Conservation (phyloP, 495 filamentous ascomycete genomes). For the Neurospora terricola region DNA sequence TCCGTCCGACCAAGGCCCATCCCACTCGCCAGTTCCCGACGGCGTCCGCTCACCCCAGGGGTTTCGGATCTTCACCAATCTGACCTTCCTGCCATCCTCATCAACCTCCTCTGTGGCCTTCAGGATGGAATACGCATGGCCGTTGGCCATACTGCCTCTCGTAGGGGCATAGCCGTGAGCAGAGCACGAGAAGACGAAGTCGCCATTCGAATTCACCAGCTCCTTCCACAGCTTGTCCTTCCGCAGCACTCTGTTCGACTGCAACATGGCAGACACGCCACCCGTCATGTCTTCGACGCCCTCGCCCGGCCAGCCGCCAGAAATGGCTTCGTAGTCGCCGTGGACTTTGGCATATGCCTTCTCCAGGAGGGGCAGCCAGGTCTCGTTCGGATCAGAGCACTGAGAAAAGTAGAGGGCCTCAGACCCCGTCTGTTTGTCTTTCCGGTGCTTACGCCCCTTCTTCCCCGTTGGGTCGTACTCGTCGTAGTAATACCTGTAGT, state of each 20-base stretch:
- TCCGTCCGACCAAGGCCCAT: slow-evolving; percentile 54
- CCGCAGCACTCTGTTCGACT: slow-evolving; percentile 55
- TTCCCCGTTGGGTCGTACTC: slow-evolving; percentile 31
- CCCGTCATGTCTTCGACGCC: slow-evolving; percentile 73
- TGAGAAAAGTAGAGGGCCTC: slow-evolving; percentile 63
- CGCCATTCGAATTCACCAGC: slow-evolving; percentile 41
- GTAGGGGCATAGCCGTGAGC: slow-evolving; percentile 9
- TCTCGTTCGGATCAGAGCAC: slow-evolving; percentile 64
- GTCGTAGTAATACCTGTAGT: slow-evolving; percentile 20
- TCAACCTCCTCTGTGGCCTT: slow-evolving; percentile 58
- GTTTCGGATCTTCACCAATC: slow-evolving; percentile 55
- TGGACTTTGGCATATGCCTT: slow-evolving; percentile 81
- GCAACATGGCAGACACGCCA: slow-evolving; percentile 44
- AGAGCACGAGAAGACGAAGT: slow-evolving; percentile 19
- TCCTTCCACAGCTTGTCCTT: slow-evolving; percentile 67
- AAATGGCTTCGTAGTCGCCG: slow-evolving; percentile 46
- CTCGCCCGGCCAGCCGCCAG: slow-evolving; percentile 67
- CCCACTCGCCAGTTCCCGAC: slow-evolving; percentile 49
- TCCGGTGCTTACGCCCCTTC: slow-evolving; percentile 12
- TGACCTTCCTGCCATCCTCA: slow-evolving; percentile 26
- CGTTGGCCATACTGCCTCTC: slow-evolving; percentile 52
- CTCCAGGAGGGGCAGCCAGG: slow-evolving; percentile 71
- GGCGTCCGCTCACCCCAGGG: slow-evolving; percentile 49
- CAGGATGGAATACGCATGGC: slow-evolving; percentile 73
- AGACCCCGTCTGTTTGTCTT: slow-evolving; percentile 31